Percentiles rank a stretch among this genome's conserved stretches.
phyloP scores from a whole-genome alignment of 1,139 yeast species.

The Saccharomycopsis hybrid region DNA sequence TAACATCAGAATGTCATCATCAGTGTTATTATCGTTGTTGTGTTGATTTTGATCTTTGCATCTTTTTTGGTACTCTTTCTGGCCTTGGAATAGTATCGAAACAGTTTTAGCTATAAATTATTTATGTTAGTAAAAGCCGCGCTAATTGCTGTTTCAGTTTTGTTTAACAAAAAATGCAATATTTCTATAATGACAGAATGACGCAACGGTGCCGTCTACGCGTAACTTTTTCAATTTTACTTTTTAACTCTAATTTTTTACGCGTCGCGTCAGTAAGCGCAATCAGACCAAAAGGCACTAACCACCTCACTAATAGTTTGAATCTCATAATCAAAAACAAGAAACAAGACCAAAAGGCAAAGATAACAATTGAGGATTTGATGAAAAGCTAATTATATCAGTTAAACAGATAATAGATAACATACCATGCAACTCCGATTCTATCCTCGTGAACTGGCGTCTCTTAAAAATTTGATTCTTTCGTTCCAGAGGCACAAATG shows the following conservation, averaged over 20 bases:
- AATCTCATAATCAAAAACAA: no score
- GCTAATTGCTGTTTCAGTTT: neutral
- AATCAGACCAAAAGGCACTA: no score
- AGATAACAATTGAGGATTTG: no score
- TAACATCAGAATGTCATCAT: neutral
- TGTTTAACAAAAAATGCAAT: neutral
- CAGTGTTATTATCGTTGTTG: neutral
- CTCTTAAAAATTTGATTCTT: slow-evolving; percentile 2
- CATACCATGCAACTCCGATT: slow-evolving; percentile 13
- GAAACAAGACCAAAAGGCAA: no score
- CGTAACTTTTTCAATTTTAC: no score
- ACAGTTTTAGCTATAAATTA: slow-evolving; percentile 16
- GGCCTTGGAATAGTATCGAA: slow-evolving; percentile 12
- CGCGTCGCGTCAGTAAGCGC: no score
- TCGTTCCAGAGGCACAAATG: no score
- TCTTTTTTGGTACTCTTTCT: slow-evolving; percentile 6
- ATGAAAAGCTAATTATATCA: no score
- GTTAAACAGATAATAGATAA: neutral
- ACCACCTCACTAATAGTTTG: no score
- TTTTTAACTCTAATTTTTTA: no score
- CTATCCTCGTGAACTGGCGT: slow-evolving; percentile 9
- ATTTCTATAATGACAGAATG: no score
- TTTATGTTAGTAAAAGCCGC: neutral
- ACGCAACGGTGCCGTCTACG: no score
- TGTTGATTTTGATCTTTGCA: neutral